These are phyloP conservation scores for Aureobasidium melanogenum DNA, from an alignment of 2,329 filamentous ascomycete species.

Conservation along the genomic window DNA sequence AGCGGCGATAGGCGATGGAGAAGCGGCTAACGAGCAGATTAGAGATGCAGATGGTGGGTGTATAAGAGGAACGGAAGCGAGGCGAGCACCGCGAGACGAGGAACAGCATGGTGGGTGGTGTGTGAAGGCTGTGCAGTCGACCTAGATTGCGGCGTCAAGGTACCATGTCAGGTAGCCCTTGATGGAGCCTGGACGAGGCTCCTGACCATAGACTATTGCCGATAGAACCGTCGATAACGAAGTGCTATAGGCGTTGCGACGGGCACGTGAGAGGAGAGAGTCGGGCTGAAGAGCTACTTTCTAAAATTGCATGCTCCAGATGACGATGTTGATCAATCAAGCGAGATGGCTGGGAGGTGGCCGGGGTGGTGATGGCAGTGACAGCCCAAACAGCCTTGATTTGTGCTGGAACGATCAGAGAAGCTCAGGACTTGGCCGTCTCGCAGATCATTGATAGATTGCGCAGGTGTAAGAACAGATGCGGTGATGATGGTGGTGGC, in stretches of 20 bases:
- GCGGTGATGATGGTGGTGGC: not conserved
- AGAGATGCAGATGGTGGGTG: not conserved
- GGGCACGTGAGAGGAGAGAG: not conserved
- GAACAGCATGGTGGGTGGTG: not conserved
- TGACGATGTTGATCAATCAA: not conserved
- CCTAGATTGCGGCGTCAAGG: not conserved
- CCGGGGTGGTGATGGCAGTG: not conserved
- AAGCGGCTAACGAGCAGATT: not conserved
- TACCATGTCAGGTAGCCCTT: not conserved
- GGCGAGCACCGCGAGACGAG: not conserved
- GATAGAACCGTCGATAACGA: slow-evolving; percentile 4
- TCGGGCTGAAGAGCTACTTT: not conserved
- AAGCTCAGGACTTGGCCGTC: not conserved
- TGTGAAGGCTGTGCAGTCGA: not conserved
- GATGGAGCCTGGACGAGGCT: not conserved
- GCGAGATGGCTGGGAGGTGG: not conserved
- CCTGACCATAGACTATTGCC: not conserved
- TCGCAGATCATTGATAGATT: too few relatives aligned
- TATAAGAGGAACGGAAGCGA: not conserved
- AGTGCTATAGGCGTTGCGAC: not conserved
- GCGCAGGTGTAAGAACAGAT: too few relatives aligned
- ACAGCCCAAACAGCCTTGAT: not conserved
- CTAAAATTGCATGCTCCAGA: not conserved
- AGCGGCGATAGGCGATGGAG: not conserved
- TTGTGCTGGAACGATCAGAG: not conserved